These are phyloP conservation scores for Gaeumannomyces sp. DNA, from an alignment of 2,329 filamentous ascomycete genomes.

Conservation along the genomic window DNA sequence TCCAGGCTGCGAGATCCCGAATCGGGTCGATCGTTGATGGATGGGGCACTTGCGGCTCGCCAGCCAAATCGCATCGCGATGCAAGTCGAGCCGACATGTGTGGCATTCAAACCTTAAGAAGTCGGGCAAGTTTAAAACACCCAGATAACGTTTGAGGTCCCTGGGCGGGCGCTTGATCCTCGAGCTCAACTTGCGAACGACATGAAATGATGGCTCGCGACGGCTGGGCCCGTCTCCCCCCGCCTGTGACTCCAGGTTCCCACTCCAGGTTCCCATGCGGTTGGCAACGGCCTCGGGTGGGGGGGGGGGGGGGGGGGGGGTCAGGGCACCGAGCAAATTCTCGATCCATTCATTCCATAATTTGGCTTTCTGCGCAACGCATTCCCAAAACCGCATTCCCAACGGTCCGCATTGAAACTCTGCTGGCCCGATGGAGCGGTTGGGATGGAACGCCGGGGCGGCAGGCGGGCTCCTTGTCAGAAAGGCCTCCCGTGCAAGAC, in stretches of 20 bases:
- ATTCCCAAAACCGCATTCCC: not conserved
- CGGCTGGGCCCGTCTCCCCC: not conserved
- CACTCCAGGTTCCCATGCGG: too few species aligned
- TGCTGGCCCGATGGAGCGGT: not conserved
- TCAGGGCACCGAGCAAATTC: not conserved
- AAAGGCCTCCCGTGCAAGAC: not conserved
- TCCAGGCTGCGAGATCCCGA: too few species aligned
- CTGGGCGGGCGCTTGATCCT: not conserved
- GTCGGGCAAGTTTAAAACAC: not conserved
- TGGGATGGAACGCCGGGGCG: not conserved
- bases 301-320: too few species aligned
- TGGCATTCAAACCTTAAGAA: not conserved
- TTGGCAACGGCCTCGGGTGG: not conserved
- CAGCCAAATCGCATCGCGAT: too few species aligned
- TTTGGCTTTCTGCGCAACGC: not conserved
- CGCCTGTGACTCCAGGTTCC: too few species aligned
- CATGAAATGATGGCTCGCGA: not conserved
- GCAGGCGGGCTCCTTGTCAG: not conserved
- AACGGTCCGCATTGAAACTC: not conserved
- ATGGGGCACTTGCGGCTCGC: too few species aligned
- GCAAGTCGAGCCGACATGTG: too few species aligned
- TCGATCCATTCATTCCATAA: not conserved
- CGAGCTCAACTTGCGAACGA: not conserved
- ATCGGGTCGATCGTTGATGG: too few species aligned
- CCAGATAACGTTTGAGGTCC: not conserved